Evolutionary conservation across 108 stramenopile species (phyloP), one percentile per base, ranked within the genome.

Genomic region (Skeletonema marinoi): DNA sequence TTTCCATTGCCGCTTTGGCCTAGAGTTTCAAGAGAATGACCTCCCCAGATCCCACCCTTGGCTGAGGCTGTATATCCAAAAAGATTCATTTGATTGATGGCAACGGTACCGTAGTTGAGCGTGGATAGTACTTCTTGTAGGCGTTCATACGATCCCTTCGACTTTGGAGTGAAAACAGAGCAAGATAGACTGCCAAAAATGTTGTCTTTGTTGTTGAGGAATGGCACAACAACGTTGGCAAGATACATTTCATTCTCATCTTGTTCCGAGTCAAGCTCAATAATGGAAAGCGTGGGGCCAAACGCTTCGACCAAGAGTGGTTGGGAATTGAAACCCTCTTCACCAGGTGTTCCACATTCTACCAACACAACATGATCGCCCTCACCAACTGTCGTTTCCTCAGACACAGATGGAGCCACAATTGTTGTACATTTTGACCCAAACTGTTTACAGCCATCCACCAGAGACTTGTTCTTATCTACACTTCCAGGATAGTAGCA

Each of bases 401-500:
- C 64, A 3, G 73, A 73, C 6, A 39, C 33, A 48, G 69, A 38
- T 6, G 71, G 38, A 35, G 60, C 71, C 3, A 10, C 71, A 25
- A 73, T 9, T n/a, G 21, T 75, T 5, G 66, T 68, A 12, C 39
- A 33, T 42, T n/a, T 31, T 8, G 73, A 39, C 0, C 73, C 78
- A n/a, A 33, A 36, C 38, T 13, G 14, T 9, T 73, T 17, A 38
- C 62, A 65, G 10, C 3, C 35, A 13, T 80, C 78, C 13, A 68
- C 56, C 6, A 74, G 32, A 11, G 16, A 21, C 17, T 4, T 68
- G 35, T 66, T 70, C 17, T 75, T 69, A 3, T 68, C 60, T 29
- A 42, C 31, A 32, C 44, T 50, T 31, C 80, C 80, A 41, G 80
- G 80, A 63, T 81, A 81, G 42, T 81, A 81, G 29, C 61, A 62